Base-by-base conservation (phyloP, 1,284 basidiomycete species). In the Naganishia liquefaciens region DNA sequence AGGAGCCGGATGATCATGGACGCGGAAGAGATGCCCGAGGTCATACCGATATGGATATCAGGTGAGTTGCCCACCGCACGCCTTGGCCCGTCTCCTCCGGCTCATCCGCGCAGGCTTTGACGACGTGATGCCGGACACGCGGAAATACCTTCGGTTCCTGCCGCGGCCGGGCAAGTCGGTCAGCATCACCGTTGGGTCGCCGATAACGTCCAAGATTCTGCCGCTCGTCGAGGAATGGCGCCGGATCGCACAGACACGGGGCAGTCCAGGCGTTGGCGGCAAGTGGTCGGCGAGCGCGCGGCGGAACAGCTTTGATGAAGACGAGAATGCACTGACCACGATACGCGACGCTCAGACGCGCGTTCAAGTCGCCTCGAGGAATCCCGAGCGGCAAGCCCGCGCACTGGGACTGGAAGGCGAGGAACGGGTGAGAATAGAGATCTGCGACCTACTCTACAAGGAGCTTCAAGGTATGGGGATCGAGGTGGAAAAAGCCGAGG, bases 1-100 rank as follows among this genome's bases (percentile, higher is more conserved):
- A 44, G 27, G 37, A 67, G 58, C 66, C 84, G 91, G 17, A 89
- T 95, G 53, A 75, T 95, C 52, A 91, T 93, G 86, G 90, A 93
- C 72, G 81, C 87, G 0, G 77, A 82, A 23, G 76, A 81, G 43
- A 84, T 85, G 54, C 94, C 95, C 0, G 78, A 87, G n/a, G 86
- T 97, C 63, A 87, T 98, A 64, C 95, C 95, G 1, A 91, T 97
- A 82, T 97, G 92, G 91, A 83, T 98, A 23, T 87, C 88, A 5
- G 92, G 87, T 87, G 61, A 25, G 81, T 71, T n/a, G 33, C n/a
- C n/a, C n/a, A n/a, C 17, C n/a, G 51, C 27, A 4, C 17, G 5
- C 28, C 11, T 2, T 28, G 11, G 33, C 23, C 51, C 23, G 11
- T 28, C 11, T 50, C 23, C 23, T 13, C 17, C 11, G 13, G 39